Conservation (phyloP, 176 grass and related monocot genomes). For the Carex kokanica region DNA sequence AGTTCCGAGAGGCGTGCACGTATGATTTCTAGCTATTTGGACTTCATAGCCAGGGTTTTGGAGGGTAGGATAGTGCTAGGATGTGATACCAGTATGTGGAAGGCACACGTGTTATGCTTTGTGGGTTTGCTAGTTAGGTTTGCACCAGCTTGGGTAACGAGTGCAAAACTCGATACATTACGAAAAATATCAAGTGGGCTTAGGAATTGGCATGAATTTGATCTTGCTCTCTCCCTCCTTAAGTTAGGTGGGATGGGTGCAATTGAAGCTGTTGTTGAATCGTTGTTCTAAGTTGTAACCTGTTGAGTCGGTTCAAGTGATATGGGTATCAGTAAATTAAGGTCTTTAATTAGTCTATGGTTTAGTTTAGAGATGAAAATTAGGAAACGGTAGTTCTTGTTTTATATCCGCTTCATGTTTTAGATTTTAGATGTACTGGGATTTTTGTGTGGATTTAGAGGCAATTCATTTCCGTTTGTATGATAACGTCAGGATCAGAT, state of each 20-base stretch:
- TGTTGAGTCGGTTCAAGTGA: not conserved
- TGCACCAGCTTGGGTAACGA: slow-evolving; percentile 49
- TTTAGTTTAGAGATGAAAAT: not conserved
- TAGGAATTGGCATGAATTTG: slow-evolving; percentile 52
- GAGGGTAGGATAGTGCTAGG: slow-evolving; percentile 59
- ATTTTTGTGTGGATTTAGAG: not conserved
- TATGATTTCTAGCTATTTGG: slow-evolving; percentile 52
- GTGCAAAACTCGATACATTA: slow-evolving; percentile 44
- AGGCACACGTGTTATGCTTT: slow-evolving; percentile 52
- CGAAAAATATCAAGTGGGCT: slow-evolving; percentile 52
- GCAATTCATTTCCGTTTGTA: not conserved
- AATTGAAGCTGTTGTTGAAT: slow-evolving; percentile 53
- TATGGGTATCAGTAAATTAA: not conserved
- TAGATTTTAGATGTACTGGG: not conserved
- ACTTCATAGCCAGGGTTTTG: slow-evolving; percentile 52
- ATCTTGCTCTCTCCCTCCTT: slow-evolving; percentile 59
- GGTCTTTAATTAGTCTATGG: not conserved
- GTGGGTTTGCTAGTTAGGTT: slow-evolving; percentile 54
- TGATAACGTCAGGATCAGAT: too few relatives aligned
- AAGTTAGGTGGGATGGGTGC: slow-evolving; percentile 45
- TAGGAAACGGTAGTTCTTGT: not conserved
- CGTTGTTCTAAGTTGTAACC: slow-evolving; percentile 26
- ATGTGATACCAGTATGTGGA: slow-evolving; percentile 54
- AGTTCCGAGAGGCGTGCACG: slow-evolving; percentile 40
- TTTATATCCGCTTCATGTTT: not conserved